Conservation (phyloP, 2,329 filamentous ascomycete species). For the Mycosphaerella sp. region DNA sequence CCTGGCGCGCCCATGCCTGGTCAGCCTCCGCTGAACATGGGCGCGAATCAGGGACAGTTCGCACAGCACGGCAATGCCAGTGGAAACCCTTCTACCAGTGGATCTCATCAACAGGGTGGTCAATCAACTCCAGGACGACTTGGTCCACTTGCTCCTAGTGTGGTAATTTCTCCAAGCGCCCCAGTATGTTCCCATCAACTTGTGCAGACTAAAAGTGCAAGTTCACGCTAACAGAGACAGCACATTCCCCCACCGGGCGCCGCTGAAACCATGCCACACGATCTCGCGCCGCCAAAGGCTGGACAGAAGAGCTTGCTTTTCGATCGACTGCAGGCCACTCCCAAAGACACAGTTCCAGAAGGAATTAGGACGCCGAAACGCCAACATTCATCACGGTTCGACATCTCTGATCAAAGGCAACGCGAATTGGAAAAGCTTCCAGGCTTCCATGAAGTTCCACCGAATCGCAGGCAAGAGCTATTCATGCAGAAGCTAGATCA, state of each 20-base stretch:
- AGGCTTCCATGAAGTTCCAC: conserved; percentile 94
- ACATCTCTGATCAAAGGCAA: conserved; percentile 84
- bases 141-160: conserved; percentile 55
- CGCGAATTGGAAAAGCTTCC: conserved; percentile 95
- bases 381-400: conserved; percentile 95
- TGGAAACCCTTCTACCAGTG: conserved; percentile 15
- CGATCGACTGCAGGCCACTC: conserved; percentile 83
- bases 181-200: conserved; percentile 56
- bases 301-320: conserved; percentile 84
- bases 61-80: conserved; percentile 19
- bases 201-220: not conserved
- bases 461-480: conserved; percentile 86
- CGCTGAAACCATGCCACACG: conserved; percentile 95
- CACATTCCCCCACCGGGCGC: conserved; percentile 89
- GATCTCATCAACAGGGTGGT: conserved; percentile 20
- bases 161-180: conserved; percentile 90
- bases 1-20: conserved; percentile 36
- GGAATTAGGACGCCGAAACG: conserved; percentile 91
- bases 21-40: conserved; percentile 20
- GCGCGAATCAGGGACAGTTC: conserved; percentile 20
- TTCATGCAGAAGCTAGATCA: conserved; percentile 99
- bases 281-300: conserved; percentile 87
- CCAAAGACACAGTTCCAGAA: conserved; percentile 85
- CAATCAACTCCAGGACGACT: conserved; percentile 28
- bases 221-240: conserved; percentile 41